Evolutionary conservation across 2,329 filamentous ascomycete species (phyloP).

Genomic region (Xylaria sp.): DNA sequence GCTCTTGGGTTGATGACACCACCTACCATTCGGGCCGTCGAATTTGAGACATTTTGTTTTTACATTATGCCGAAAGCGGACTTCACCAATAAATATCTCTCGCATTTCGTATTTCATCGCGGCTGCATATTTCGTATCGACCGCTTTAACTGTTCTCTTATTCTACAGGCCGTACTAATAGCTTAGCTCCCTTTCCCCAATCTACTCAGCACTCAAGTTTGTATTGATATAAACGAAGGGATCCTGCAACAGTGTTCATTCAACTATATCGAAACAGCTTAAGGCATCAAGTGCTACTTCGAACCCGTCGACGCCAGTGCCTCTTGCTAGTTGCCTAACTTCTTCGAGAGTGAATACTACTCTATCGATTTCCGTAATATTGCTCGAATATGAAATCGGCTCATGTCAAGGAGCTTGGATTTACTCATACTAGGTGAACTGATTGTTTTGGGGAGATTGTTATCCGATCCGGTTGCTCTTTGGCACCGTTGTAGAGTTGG

Average conservation of each 20-base stretch:
- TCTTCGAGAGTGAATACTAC: too few species aligned
- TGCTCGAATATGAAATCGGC: not conserved
- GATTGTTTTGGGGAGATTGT: not conserved
- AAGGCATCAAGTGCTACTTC: not conserved
- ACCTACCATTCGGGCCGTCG: constrained; percentile 23
- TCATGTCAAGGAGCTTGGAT: not conserved
- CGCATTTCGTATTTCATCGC: constrained; percentile 10
- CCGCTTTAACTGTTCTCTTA: not conserved
- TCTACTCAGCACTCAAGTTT: not conserved
- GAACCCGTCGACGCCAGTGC: not conserved
- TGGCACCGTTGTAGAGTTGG: not conserved
- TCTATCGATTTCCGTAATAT: too few species aligned
- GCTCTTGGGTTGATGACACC: constrained; percentile 18
- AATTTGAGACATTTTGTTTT: constrained; percentile 34
- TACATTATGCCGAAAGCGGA: constrained; percentile 32
- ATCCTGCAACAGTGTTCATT: not conserved
- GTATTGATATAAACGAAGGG: not conserved
- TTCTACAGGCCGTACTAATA: constrained; percentile 7
- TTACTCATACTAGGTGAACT: not conserved
- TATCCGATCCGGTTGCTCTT: not conserved
- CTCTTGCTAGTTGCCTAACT: too few species aligned
- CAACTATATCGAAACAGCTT: not conserved
- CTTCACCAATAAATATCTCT: constrained; percentile 22
- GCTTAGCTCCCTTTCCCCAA: constrained; percentile 6
- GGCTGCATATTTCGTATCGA: not conserved